These are phyloP conservation scores for Anthracocystis walkeri DNA, from an alignment of 1,284 basidiomycete genomes.

Conservation along the genomic window DNA sequence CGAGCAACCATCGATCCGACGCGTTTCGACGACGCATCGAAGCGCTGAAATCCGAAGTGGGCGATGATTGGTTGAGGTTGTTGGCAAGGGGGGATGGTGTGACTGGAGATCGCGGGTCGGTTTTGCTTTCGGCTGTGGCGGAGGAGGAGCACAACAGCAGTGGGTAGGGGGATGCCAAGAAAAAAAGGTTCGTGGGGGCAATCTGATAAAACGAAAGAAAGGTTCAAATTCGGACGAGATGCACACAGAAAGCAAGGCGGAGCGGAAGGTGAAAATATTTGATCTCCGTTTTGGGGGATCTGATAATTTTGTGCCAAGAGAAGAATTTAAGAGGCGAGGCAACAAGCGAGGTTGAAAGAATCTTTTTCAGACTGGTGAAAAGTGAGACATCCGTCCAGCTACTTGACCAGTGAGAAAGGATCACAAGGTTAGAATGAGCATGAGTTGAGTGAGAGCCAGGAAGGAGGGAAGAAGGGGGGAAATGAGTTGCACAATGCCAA, in stretches of 20 bases:
- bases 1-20: constrained; percentile 11
- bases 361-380: no score
- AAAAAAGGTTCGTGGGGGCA: not conserved
- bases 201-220: not conserved
- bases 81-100: constrained; percentile 35
- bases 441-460: no score
- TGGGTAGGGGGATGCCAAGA: no score
- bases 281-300: not conserved
- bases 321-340: no score
- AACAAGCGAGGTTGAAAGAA: no score
- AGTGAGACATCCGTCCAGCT: no score
- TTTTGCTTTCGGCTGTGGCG: not conserved
- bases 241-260: not conserved
- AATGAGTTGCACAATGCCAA: not conserved
- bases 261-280: constrained; percentile 4
- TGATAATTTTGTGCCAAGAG: not conserved
- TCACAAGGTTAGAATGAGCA: no score
- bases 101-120: constrained; percentile 12
- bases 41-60: constrained; percentile 61
- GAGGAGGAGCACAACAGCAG: not conserved
- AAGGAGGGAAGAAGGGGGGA: no score
- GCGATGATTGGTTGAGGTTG: constrained; percentile 67
- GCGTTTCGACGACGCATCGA: constrained; percentile 60
- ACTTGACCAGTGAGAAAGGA: no score
- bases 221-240: not conserved